Conservation (phyloP, 1,284 basidiomycete genomes). For the Melanopsichium pennsylvanicum region DNA sequence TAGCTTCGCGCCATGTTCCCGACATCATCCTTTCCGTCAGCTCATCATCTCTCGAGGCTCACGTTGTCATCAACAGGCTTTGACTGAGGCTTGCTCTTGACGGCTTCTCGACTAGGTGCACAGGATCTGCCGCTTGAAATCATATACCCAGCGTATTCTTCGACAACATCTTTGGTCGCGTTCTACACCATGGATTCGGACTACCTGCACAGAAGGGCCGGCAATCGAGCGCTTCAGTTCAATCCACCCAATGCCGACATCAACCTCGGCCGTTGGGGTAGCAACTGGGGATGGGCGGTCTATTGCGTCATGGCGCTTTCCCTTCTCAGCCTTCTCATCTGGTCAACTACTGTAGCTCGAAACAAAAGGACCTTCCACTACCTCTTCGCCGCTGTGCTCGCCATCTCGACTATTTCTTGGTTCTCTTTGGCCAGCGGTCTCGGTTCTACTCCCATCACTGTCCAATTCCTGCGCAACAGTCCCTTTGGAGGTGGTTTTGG, state of each 20-base stretch:
- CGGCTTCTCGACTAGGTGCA: too few species aligned
- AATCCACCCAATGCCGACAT: slow-evolving; percentile 51
- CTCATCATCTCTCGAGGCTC: too few species aligned
- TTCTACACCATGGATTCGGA: slow-evolving; percentile 1
- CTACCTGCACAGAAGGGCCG: slow-evolving; percentile 10
- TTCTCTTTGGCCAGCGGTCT: slow-evolving; percentile 73
- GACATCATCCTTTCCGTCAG: too few species aligned
- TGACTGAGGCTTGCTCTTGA: too few species aligned
- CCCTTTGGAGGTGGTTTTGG: slow-evolving; percentile 17
- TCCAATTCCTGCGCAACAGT: slow-evolving; percentile 68
- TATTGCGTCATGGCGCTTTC: slow-evolving; percentile 62
- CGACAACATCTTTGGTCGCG: too few species aligned
- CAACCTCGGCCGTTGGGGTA: slow-evolving; percentile 53
- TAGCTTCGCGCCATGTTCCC: too few species aligned
- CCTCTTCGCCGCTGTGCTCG: slow-evolving; percentile 66
- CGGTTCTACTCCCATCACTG: slow-evolving; percentile 70
- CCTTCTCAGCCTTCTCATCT: slow-evolving; percentile 51
- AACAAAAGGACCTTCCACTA: slow-evolving; percentile 69
- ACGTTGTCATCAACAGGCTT: too few species aligned
- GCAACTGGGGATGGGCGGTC: slow-evolving; percentile 69
- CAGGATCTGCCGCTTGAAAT: too few species aligned
- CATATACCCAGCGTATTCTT: too few species aligned
- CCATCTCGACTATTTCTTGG: slow-evolving; percentile 67
- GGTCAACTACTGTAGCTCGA: slow-evolving; percentile 21
- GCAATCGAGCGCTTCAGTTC: slow-evolving; percentile 34